These are phyloP conservation scores for Phialocephala sp. DNA, from an alignment of 2,329 filamentous ascomycete genomes.

Conservation along the genomic window DNA sequence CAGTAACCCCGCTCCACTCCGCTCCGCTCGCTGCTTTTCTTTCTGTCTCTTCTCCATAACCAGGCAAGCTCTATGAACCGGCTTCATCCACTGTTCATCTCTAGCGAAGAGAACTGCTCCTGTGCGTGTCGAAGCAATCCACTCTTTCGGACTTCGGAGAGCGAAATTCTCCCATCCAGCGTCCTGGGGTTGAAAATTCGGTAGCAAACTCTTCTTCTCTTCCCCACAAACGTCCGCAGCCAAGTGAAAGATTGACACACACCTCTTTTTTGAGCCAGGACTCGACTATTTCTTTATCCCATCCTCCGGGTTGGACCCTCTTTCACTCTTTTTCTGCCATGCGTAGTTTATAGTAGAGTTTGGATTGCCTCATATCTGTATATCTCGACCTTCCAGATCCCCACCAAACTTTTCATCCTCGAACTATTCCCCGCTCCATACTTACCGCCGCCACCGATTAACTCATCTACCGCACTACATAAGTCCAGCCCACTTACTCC, in stretches of 20 bases:
- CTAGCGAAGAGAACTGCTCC: background rate
- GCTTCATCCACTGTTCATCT: background rate
- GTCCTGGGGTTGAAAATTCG: background rate
- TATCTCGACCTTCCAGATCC: background rate
- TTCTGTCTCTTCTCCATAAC: background rate
- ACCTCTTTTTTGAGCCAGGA: conserved; percentile 4
- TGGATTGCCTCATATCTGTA: background rate
- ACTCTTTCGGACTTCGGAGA: background rate
- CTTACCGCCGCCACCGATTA: background rate
- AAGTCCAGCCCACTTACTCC: background rate
- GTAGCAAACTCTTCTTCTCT: background rate
- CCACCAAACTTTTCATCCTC: background rate
- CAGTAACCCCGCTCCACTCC: background rate
- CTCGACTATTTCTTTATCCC: background rate
- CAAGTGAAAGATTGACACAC: background rate
- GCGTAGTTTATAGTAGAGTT: background rate
- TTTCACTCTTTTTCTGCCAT: background rate
- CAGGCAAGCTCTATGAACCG: background rate
- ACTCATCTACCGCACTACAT: background rate
- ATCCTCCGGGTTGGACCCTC: background rate
- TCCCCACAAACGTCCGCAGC: background rate
- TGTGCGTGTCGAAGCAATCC: background rate
- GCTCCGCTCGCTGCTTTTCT: conserved; percentile 9
- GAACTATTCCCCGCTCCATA: background rate
- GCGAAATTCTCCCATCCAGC: background rate